These are phyloP conservation scores for Tephrocybe sp. DNA, from an alignment of 768 basidiomycete species.

Conservation along the genomic window DNA sequence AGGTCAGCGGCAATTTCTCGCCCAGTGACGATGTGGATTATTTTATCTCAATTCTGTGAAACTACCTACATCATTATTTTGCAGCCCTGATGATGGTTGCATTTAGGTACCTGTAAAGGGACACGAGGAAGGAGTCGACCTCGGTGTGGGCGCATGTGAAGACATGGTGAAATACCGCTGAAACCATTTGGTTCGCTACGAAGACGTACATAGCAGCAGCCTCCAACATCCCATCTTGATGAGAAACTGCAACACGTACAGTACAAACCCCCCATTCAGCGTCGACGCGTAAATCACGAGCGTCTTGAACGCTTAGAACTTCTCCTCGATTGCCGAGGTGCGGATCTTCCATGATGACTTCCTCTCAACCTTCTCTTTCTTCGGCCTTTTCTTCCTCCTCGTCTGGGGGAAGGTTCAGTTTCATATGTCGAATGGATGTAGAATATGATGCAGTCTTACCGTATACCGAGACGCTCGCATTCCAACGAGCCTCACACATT, in stretches of 20 bases:
- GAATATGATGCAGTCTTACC: conserved; percentile 37
- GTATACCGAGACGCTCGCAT: conserved; percentile 75
- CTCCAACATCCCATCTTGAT: conserved; percentile 84
- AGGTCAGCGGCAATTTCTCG: conserved; percentile 52
- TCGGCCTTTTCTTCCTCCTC: conserved; percentile 55
- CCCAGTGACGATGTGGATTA: conserved; percentile 50
- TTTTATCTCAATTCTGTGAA: too few species aligned
- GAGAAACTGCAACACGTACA: conserved; percentile 75
- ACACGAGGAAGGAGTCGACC: conserved; percentile 76
- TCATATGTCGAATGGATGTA: neutral
- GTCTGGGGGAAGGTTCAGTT: conserved; percentile 26
- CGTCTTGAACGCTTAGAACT: conserved; percentile 88
- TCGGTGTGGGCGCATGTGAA: conserved; percentile 66
- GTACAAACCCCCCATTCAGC: conserved; percentile 64
- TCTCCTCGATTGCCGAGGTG: conserved; percentile 82
- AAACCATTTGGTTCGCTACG: conserved; percentile 67
- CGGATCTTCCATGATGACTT: conserved; percentile 78
- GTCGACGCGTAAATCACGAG: conserved; percentile 78
- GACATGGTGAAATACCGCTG: conserved; percentile 66
- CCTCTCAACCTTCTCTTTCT: conserved; percentile 78
- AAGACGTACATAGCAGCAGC: conserved; percentile 70
- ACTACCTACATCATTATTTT: too few species aligned
- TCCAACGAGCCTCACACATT: conserved; percentile 88
- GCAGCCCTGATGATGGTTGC: conserved; percentile 59
- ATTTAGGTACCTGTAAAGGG: conserved; percentile 69